Evolutionary conservation across 2,329 filamentous ascomycete genomes (phyloP).

Genomic region (Incumbomyces lentus): DNA sequence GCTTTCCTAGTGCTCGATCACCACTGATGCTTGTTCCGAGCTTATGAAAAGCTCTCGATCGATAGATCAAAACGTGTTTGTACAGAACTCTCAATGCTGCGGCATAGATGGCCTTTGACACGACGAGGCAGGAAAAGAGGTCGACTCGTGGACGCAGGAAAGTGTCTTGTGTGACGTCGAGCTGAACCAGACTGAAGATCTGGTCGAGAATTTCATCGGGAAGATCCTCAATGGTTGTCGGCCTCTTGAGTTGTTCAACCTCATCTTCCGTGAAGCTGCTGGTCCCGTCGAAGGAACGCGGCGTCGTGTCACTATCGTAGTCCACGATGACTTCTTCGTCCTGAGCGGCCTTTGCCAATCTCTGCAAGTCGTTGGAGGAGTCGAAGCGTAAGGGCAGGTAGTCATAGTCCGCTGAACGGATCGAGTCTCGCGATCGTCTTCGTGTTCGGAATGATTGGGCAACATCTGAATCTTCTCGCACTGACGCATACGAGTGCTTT

Average conservation of each 20-base stretch:
- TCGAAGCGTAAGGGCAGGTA: conserved; percentile 3
- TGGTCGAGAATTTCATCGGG: conserved; percentile 42
- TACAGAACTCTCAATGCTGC: conserved; percentile 67
- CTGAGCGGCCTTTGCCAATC: conserved; percentile 7
- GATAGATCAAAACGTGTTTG: conserved; percentile 68
- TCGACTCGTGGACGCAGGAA: conserved; percentile 68
- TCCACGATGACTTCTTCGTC: conserved; percentile 1
- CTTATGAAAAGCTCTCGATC: conserved; percentile 74
- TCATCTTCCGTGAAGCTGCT: neutral
- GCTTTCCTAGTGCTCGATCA: conserved; percentile 59
- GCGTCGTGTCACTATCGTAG: neutral
- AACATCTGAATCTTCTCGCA: conserved; percentile 19
- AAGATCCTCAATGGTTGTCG: conserved; percentile 8
- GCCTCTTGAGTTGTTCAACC: neutral
- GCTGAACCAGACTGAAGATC: conserved; percentile 63
- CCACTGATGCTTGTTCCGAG: conserved; percentile 59
- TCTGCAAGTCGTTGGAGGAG: conserved; percentile 17
- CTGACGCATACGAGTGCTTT: conserved; percentile 21
- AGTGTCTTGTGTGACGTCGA: conserved; percentile 66
- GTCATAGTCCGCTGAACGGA: neutral
- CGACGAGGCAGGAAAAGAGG: conserved; percentile 62
- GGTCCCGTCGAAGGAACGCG: neutral
- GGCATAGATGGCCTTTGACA: conserved; percentile 64
- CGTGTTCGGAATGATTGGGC: conserved; percentile 20
- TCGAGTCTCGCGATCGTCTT: conserved; percentile 14